These are phyloP conservation scores for Endocarpon pusillum DNA, from an alignment of 495 filamentous ascomycete species.

Conservation along the genomic window DNA sequence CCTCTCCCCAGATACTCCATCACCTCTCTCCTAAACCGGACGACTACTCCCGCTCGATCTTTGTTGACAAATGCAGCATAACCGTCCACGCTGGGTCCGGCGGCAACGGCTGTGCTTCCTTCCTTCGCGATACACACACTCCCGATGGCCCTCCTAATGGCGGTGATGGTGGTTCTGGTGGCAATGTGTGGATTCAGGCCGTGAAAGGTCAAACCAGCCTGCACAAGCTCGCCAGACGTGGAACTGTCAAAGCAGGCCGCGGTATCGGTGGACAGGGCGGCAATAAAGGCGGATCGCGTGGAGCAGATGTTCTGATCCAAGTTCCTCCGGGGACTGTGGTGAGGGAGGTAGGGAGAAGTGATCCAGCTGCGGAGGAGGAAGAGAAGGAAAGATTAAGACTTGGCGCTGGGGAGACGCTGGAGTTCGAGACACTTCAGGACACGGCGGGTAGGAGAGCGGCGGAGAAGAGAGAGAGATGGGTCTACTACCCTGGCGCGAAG, in stretches of 20 bases:
- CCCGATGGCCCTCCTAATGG: conserved; percentile 87
- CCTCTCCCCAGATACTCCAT: conserved; percentile 25
- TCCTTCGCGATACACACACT: conserved; percentile 76
- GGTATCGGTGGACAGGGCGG: conserved; percentile 81
- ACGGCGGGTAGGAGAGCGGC: conserved; percentile 11
- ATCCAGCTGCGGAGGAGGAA: conserved; percentile 55
- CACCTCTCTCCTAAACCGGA: conserved; percentile 63
- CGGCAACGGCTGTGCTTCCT: conserved; percentile 85
- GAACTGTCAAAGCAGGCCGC: conserved; percentile 56
- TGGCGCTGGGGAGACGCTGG: conserved; percentile 3
- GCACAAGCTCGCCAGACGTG: conserved; percentile 72
- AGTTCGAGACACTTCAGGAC: not conserved
- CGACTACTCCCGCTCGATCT: conserved; percentile 66
- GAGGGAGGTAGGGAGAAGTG: conserved; percentile 57
- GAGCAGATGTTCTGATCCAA: conserved; percentile 70
- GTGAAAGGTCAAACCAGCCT: conserved; percentile 77
- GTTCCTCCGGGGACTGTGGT: conserved; percentile 90
- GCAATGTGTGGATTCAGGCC: conserved; percentile 87
- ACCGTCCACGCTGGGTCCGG: conserved; percentile 61
- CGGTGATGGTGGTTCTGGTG: conserved; percentile 82
- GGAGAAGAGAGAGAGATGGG: conserved; percentile 52
- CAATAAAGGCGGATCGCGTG: conserved; percentile 57
- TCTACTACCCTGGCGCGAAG: conserved; percentile 63
- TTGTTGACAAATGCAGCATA: conserved; percentile 70
- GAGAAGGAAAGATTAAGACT: conserved; percentile 8